Evolutionary conservation across 306 rosid genomes (phyloP).

Genomic region (cucumber (Cucumis sativus)): Cucumber_9930_V3 NC_026655.2:5241001-5241500

Average conservation of each 20-base stretch:
- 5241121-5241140: too few species aligned
- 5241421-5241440: background rate
- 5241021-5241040: too few species aligned
- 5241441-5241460: background rate
- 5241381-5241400: background rate
- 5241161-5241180: too few species aligned
- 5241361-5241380: background rate
- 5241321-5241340: background rate
- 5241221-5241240: background rate
- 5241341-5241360: background rate
- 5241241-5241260: background rate
- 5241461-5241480: background rate
- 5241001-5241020: too few species aligned
- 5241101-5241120: too few species aligned
- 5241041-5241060: too few species aligned
- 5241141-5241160: too few species aligned
- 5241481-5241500: background rate
- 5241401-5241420: background rate
- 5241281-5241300: background rate
- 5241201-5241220: too few species aligned
- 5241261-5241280: background rate
- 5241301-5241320: background rate
- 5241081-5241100: too few species aligned
- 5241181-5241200: too few species aligned
- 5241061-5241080: too few species aligned